Base-by-base conservation (phyloP, 2,329 filamentous ascomycete species). In the Monosporascus sp. region DNA sequence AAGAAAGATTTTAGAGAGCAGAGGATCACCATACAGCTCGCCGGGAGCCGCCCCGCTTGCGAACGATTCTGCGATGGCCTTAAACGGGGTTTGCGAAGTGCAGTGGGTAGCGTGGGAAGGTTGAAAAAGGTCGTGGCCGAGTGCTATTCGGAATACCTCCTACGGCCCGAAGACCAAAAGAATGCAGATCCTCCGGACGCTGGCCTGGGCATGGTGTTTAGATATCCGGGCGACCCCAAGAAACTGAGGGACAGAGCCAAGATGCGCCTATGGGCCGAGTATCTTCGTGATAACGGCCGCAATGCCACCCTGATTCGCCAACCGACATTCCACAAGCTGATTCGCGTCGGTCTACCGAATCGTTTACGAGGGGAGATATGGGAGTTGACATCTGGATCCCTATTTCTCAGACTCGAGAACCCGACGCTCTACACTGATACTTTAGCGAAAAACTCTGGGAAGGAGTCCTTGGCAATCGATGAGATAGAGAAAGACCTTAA, bases 401-500 rank as follows among this genome's bases (percentile, higher is more conserved):
- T 97, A 57, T 97, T 92, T 68, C 76, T 96, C 54, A 85, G 93
- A 27, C 79, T 99, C 15, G 88, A 96, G 65, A 90, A 88, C 54
- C 94, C 94, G 1, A 88, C 83, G 11, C 75, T 93, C 5, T 99
- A 93, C 65, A 75, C 81, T 45, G 90, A 99, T 53, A 97, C 92
- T 0, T 75, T 99, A 45, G 77, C 82, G 49, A 93, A 94, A 66
- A 92, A 87, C 62, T 83, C 87, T 6, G 94, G 94, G 7, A 83
- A 87, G 65, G 89, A 95, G 60, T 97, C 93, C 11, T 80, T 99
- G 55, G 94, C 94, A 45, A 97, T 97, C 62, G 94, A 99, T 68
- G 94, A 99, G 76, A 99, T 99, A 59, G 94, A 99, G 68, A 99
- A 99, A 71, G 94, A 99, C 67, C 74, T 99, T 48, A 99, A 99